Percentiles rank a stretch among this genome's conserved stretches.
Conservation (phyloP, 192 early-diverging fungal species). For the Backusella morwellensis region DNA sequence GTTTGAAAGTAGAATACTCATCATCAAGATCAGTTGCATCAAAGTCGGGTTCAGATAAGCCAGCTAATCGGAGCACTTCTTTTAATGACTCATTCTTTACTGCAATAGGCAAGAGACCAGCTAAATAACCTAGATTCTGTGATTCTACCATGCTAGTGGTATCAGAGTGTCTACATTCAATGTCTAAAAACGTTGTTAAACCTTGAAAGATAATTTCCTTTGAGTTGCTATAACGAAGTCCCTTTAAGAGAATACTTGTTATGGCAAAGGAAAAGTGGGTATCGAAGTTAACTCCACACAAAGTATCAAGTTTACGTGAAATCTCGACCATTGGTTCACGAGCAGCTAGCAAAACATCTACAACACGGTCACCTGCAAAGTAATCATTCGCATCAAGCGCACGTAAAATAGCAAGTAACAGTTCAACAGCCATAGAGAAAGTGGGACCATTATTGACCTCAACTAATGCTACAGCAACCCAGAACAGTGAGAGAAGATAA, state of each 20-base stretch:
- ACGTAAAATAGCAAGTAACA: conserved; percentile 72
- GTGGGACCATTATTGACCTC: conserved; percentile 84
- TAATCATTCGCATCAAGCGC: conserved; percentile 73
- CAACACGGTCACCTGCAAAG: conserved; percentile 69
- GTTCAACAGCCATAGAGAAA: conserved; percentile 68
- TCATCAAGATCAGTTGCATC: conserved; percentile 9
- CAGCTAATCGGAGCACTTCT: conserved; percentile 54
- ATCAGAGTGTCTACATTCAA: conserved; percentile 55
- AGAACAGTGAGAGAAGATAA: conserved; percentile 86
- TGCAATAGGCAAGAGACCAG: conserved; percentile 78
- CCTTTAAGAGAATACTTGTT: conserved; percentile 77
- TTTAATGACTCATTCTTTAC: conserved; percentile 68
- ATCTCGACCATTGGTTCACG: conserved; percentile 72
- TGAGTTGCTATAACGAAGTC: conserved; percentile 73
- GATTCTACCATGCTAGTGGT: conserved; percentile 19
- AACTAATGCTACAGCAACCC: conserved; percentile 85
- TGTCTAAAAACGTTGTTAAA: conserved; percentile 71
- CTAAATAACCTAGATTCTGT: conserved; percentile 68
- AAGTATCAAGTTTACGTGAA: conserved; percentile 67
- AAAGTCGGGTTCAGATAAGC: conserved; percentile 43
- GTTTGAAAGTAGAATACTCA: conserved; percentile 31
- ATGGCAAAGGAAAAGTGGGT: conserved; percentile 88
- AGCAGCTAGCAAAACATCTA: conserved; percentile 68
- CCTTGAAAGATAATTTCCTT: conserved; percentile 71
- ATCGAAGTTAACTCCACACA: conserved; percentile 79